Conservation (phyloP, 768 basidiomycete species). For the Zangia roseola region DNA sequence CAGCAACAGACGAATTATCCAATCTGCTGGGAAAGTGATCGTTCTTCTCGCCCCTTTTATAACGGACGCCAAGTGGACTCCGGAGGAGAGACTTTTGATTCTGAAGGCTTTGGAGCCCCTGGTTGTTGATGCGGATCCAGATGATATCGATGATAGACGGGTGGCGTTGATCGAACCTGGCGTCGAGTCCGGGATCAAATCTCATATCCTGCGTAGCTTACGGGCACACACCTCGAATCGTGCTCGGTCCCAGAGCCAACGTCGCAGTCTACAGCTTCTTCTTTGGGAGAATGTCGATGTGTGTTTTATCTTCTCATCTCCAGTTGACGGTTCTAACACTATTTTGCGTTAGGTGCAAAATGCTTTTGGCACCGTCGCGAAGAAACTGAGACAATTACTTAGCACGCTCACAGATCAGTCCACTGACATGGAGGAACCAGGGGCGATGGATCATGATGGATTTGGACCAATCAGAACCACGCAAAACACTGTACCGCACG, state of each 20-base stretch:
- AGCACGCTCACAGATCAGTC: slow-evolving; percentile 30
- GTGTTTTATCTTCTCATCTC: slow-evolving; percentile 24
- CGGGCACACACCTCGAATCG: slow-evolving; percentile 12
- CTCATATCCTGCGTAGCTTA: slow-evolving; percentile 45
- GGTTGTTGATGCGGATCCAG: slow-evolving; percentile 40
- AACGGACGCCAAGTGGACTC: slow-evolving; percentile 47
- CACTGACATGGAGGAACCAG: slow-evolving; percentile 20
- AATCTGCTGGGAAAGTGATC: slow-evolving; percentile 57
- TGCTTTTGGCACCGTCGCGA: slow-evolving; percentile 32
- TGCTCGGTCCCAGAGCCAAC: slow-evolving; percentile 12
- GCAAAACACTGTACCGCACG: slow-evolving; percentile 29
- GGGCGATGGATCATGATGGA: slow-evolving; percentile 50
- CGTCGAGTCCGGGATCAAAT: slow-evolving; percentile 59
- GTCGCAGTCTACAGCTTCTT: slow-evolving; percentile 48
- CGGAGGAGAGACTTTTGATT: slow-evolving; percentile 63
- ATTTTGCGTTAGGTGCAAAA: slow-evolving; percentile 50
- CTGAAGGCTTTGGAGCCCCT: slow-evolving; percentile 67
- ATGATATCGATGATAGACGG: slow-evolving; percentile 32
- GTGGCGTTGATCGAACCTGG: slow-evolving; percentile 49
- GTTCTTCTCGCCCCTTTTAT: slow-evolving; percentile 43
- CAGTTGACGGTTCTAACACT: not conserved
- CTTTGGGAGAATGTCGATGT: slow-evolving; percentile 76
- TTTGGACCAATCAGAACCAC: slow-evolving; percentile 53
- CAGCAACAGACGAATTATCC: slow-evolving; percentile 59
- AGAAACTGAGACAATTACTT: slow-evolving; percentile 42